Evolutionary conservation across 192 early-diverging fungal species (phyloP).

Genomic region (Coemansia sp.): DNA sequence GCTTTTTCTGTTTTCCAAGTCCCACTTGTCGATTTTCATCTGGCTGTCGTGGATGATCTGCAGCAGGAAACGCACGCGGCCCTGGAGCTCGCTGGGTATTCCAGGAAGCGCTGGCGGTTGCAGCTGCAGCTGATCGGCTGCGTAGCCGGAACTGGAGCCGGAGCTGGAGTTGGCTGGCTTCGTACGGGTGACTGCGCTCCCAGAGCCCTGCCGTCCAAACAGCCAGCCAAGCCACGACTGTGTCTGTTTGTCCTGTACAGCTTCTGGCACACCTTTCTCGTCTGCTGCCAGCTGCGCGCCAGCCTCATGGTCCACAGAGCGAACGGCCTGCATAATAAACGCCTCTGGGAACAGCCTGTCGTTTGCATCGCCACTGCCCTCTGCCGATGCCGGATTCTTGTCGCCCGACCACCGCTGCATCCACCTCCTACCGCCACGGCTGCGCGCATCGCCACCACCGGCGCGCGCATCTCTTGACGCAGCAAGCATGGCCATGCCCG

Average conservation of each 20-base stretch:
- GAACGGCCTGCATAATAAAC: slow-evolving; percentile 49
- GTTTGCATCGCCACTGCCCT: background rate
- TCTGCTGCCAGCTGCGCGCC: background rate
- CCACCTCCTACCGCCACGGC: background rate
- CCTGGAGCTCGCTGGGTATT: slow-evolving; percentile 61
- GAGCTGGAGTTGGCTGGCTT: no score
- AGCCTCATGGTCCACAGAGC: slow-evolving; percentile 12
- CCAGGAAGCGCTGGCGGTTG: slow-evolving; percentile 35
- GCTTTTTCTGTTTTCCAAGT: slow-evolving; percentile 35
- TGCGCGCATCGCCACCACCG: background rate
- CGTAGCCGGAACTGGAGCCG: background rate
- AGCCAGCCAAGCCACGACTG: slow-evolving; percentile 53
- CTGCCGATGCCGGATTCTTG: background rate
- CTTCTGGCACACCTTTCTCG: background rate
- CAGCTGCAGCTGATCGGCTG: background rate
- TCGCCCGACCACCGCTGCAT: background rate
- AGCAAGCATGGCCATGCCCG: slow-evolving; percentile 34
- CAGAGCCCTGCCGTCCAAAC: slow-evolving; percentile 39
- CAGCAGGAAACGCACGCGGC: slow-evolving; percentile 61
- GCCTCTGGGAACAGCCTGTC: slow-evolving; percentile 24
- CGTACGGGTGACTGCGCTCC: background rate
- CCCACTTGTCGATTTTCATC: slow-evolving; percentile 56
- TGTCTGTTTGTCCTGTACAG: slow-evolving; percentile 3
- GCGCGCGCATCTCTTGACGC: slow-evolving; percentile 18
- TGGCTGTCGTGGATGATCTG: slow-evolving; percentile 58